Evolutionary conservation across 495 filamentous ascomycete species (phyloP), one percentile per base, ranked within the genome.

Genomic region (Neurospora sp.): DNA sequence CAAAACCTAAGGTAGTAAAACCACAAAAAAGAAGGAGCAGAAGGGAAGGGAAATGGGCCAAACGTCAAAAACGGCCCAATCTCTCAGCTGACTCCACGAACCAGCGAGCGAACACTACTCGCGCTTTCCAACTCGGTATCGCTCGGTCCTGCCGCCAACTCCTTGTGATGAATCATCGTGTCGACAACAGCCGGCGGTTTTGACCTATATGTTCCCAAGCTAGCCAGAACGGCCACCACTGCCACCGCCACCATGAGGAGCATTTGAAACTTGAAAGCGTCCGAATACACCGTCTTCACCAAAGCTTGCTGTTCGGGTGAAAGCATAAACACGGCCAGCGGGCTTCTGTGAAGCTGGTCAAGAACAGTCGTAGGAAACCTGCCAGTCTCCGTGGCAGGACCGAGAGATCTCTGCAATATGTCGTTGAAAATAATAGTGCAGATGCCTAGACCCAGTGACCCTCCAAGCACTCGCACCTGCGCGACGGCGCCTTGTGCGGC

Each of bases 391-490:
- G 16, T 48, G 1, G 53, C 72, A 1, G 74, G 40, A 6, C 74
- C 76, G 2, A 79, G 71, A 8, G 20, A 40, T 3, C 16, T 16
- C 42, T 73, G 69, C 27, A 78, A 68, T 68, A 40, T 53, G 40
- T 69, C 72, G 73, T 83, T 85, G 74, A 85, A 82, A 4, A 87
- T 75, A 38, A 85, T 81, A 38, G 82, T 85, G 73, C 83, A 85
- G 61, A 82, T 69, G 5, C 83, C 81, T 14, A 90, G 81, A 4
- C 88, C 88, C 12, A 90, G 80, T 27, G 83, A 83, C 31, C 88
- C 89, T 14, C 89, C 88, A 35, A 90, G 82, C 9, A 90, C 85
- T 1, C 89, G 83, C 40, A 85, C 77, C 76, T 90, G 88, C 16
- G 86, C 86, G 1, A 89, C 77, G 7, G 84, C 82, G 0, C 88